A percentile compares a stretch with the other conserved stretches of the same genome.
Conservation (phyloP, 2,329 filamentous ascomycete species). For the Cercospora citrullina region DNA sequence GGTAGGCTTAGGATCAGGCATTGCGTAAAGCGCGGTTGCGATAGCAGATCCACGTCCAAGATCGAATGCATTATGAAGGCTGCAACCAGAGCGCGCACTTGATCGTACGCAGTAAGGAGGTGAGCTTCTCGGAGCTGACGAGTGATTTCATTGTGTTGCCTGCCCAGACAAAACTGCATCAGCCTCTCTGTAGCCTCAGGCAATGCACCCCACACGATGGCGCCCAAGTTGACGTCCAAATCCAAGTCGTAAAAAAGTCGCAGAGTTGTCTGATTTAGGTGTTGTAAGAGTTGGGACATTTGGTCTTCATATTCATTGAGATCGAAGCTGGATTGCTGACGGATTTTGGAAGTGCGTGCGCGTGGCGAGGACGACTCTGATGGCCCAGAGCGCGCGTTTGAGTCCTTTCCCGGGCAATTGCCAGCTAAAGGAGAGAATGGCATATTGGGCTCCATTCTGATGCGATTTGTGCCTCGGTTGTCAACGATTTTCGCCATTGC, state of each 20-base stretch:
- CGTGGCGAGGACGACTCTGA: not conserved
- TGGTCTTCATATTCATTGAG: not conserved
- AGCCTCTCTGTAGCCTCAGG: not conserved
- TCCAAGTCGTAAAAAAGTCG: not conserved
- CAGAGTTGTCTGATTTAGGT: not conserved
- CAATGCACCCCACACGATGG: not conserved
- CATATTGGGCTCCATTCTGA: too few species aligned
- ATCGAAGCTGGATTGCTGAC: not conserved
- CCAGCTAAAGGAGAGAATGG: too few species aligned
- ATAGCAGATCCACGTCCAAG: not conserved
- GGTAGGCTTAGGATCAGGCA: not conserved
- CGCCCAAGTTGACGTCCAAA: not conserved
- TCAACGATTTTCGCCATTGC: too few species aligned
- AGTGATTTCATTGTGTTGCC: not conserved
- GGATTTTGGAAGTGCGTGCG: not conserved
- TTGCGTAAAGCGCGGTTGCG: not conserved
- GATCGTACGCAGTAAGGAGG: not conserved
- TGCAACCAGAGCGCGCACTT: not conserved
- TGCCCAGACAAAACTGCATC: not conserved
- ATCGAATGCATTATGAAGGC: not conserved
- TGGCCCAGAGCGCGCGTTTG: not conserved
- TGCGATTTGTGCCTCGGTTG: too few species aligned
- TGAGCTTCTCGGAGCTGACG: not conserved
- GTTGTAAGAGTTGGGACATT: not conserved
- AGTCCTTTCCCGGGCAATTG: too few species aligned